These are phyloP conservation scores for Microstroma glucosiphilum DNA, from an alignment of 1,284 basidiomycete species.

Conservation along the genomic window DNA sequence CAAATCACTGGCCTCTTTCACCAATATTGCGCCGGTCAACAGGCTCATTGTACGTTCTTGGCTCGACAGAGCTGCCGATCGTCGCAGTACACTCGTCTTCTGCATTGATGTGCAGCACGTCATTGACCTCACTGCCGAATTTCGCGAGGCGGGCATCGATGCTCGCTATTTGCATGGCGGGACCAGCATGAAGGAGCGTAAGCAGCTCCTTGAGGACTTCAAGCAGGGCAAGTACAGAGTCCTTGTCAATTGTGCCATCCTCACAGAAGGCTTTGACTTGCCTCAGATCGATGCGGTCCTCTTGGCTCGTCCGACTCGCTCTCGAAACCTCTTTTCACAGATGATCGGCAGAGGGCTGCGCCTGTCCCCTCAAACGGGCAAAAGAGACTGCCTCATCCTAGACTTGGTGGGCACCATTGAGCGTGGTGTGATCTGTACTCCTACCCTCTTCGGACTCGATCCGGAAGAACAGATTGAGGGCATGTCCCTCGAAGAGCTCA, in stretches of 20 bases:
- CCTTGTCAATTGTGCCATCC: constrained; percentile 82
- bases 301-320: constrained; percentile 69
- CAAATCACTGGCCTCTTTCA: constrained; percentile 31
- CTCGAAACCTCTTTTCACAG: constrained; percentile 80
- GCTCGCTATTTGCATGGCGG: constrained; percentile 69
- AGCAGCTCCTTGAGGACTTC: constrained; percentile 65
- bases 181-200: constrained; percentile 65
- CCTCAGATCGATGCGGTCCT: constrained; percentile 74
- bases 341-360: constrained; percentile 96
- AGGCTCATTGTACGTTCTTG: constrained; percentile 41
- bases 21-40: constrained; percentile 41
- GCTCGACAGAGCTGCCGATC: constrained; percentile 45
- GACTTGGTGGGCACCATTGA: constrained; percentile 79
- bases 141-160: constrained; percentile 72
- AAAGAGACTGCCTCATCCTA: constrained; percentile 78
- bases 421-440: constrained; percentile 70
- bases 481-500: constrained; percentile 9
- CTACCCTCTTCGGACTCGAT: constrained; percentile 79
- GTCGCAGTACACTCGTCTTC: constrained; percentile 83
- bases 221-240: constrained; percentile 71
- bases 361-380: constrained; percentile 71
- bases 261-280: constrained; percentile 54
- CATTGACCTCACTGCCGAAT: constrained; percentile 66
- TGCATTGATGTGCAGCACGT: constrained; percentile 82
- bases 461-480: constrained; percentile 50